Percentiles rank a stretch among this genome's conserved stretches.
phyloP scores from a whole-genome alignment of 202 grass and related monocot genomes.

The Setaria italica region DNA sequence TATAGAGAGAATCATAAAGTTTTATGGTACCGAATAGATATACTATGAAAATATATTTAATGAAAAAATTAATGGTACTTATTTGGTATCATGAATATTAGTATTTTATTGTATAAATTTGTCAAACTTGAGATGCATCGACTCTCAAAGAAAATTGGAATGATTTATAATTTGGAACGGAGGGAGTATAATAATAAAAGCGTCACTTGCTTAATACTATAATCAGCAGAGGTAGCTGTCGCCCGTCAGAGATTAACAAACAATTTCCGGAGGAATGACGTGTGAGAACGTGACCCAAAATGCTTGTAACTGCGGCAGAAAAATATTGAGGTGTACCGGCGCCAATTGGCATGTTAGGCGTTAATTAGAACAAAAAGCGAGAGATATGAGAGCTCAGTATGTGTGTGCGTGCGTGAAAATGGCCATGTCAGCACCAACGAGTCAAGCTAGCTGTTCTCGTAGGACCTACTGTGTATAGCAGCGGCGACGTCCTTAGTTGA shows the following conservation, averaged over 20 bases:
- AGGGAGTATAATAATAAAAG: constrained; percentile 21
- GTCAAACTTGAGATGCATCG: too few species aligned
- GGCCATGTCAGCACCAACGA: constrained; percentile 31
- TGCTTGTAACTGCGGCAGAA: not conserved
- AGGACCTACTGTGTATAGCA: not conserved
- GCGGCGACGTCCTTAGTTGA: not conserved
- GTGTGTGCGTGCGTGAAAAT: not conserved
- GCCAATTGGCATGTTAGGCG: constrained; percentile 29
- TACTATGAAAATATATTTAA: too few species aligned
- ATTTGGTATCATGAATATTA: too few species aligned
- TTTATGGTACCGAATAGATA: too few species aligned
- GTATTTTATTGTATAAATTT: too few species aligned
- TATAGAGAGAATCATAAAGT: too few species aligned
- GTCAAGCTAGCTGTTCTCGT: constrained; percentile 9
- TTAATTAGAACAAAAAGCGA: constrained; percentile 23
- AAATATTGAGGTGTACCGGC: constrained; percentile 2
- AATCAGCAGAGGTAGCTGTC: constrained; percentile 1
- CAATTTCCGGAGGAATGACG: constrained; percentile 12
- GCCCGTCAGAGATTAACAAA: constrained; percentile 35
- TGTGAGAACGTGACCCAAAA: constrained; percentile 35
- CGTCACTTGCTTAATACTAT: constrained; percentile 11
- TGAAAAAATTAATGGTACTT: too few species aligned
- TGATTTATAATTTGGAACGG: too few species aligned
- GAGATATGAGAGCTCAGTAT: constrained; percentile 31
- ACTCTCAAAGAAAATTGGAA: too few species aligned